A percentile compares a stretch with the other conserved stretches of the same genome.
Evolutionary conservation across 495 filamentous ascomycete species (phyloP).

Genomic region (Collariella sp.): DNA sequence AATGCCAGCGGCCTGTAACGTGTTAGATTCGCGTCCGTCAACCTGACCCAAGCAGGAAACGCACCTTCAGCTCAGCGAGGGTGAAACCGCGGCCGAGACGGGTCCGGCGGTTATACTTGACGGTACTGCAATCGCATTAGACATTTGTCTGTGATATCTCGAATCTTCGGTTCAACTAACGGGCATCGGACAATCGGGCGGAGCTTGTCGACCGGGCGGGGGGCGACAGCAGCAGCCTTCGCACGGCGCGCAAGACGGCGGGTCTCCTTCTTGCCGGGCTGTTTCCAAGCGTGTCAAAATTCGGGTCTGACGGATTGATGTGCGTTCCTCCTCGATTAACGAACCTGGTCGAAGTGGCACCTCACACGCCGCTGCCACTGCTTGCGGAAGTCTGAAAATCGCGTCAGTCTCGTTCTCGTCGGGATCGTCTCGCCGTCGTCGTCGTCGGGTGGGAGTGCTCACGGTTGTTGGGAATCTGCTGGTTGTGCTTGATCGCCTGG

Average conservation of each 20-base stretch:
- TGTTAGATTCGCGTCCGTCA: conserved; percentile 11
- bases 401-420: conserved; percentile 16
- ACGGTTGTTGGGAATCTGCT: conserved; percentile 98
- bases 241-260: conserved; percentile 80
- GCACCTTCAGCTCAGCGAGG: conserved; percentile 93
- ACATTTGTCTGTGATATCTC: neutral
- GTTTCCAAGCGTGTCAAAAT: conserved; percentile 35
- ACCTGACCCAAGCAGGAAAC: conserved; percentile 8
- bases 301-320: conserved; percentile 1
- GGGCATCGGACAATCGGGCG: conserved; percentile 93
- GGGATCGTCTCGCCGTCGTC: conserved; percentile 7
- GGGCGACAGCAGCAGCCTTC: conserved; percentile 90
- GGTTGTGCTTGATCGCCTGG: conserved; percentile 97
- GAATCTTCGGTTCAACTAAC: conserved; percentile 15
- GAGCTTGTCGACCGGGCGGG: conserved; percentile 93
- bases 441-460: conserved; percentile 36
- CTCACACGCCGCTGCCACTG: conserved; percentile 98
- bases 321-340: conserved; percentile 11
- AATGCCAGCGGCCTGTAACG: conserved; percentile 80
- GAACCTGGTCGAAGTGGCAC: conserved; percentile 98
- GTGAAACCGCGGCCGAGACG: conserved; percentile 96
- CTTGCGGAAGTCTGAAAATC: conserved; percentile 88
- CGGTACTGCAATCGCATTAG: conserved; percentile 29
- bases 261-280: conserved; percentile 91
- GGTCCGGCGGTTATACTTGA: conserved; percentile 99